Conservation (phyloP, 345 rosid species). For the Aquilaria yunnanensis region DNA sequence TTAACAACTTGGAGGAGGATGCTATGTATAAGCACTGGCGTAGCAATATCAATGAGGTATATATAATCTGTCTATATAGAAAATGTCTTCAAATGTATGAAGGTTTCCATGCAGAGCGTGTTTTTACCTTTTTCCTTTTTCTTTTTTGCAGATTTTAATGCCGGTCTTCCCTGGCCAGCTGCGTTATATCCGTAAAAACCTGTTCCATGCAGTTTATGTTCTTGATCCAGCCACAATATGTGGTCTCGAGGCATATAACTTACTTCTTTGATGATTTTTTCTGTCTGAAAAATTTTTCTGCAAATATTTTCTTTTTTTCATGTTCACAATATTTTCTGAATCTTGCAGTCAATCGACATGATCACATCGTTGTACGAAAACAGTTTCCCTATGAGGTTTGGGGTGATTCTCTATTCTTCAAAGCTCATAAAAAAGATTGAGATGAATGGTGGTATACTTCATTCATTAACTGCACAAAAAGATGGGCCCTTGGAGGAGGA, state of each 20-base stretch:
- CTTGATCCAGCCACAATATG: conserved; percentile 83
- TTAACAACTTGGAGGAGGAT: conserved; percentile 98
- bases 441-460: conserved; percentile 43
- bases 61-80: conserved; percentile 3
- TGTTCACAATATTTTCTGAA: background rate
- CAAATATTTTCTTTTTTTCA: too few relatives aligned
- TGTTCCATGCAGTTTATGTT: conserved; percentile 90
- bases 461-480: conserved; percentile 28
- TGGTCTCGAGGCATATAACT: conserved; percentile 81
- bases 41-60: conserved; percentile 86
- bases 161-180: conserved; percentile 96
- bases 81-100: conserved; percentile 14
- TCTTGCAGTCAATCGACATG: conserved; percentile 68
- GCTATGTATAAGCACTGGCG: conserved; percentile 93
- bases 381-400: conserved; percentile 85
- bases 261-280: conserved; percentile 10
- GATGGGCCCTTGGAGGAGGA: conserved; percentile 54
- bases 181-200: conserved; percentile 90
- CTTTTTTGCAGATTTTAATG: conserved; percentile 73
- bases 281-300: background rate
- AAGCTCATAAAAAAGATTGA: conserved; percentile 58
- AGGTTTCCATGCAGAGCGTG: conserved; percentile 11
- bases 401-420: conserved; percentile 74
- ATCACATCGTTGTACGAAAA: conserved; percentile 73
- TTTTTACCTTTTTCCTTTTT: conserved; percentile 19